These are phyloP conservation scores for Mucor velutinosus DNA, from an alignment of 371 early-diverging fungal species.

Conservation along the genomic window DNA sequence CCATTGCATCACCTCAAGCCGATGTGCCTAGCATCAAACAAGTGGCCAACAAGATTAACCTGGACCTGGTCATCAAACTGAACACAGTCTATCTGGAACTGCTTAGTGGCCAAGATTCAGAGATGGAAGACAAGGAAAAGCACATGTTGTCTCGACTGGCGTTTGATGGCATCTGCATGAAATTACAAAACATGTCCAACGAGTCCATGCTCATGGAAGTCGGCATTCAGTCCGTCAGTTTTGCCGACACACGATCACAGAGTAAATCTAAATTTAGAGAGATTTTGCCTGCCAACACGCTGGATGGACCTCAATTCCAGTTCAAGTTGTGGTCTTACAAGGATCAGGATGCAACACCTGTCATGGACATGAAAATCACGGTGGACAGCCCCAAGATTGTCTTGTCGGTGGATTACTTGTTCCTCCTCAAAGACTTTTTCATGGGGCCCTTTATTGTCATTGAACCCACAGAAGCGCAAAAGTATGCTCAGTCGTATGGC, in stretches of 20 bases:
- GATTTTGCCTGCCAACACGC: constrained; percentile 71
- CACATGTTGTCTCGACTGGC: constrained; percentile 55
- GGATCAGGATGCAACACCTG: constrained; percentile 9
- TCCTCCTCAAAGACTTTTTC: constrained; percentile 74
- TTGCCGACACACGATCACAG: constrained; percentile 79
- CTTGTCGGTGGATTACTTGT: constrained; percentile 81
- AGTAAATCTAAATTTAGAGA: constrained; percentile 81
- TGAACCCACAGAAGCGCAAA: constrained; percentile 44
- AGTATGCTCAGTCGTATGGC: constrained; percentile 41
- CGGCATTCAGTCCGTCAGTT: constrained; percentile 69
- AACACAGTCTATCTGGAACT: constrained; percentile 45
- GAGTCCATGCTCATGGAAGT: constrained; percentile 75
- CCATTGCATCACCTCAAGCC: not conserved
- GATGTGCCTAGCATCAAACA: not conserved
- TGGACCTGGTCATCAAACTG: constrained; percentile 29
- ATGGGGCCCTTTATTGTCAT: constrained; percentile 55
- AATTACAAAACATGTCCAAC: constrained; percentile 66
- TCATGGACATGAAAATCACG: constrained; percentile 64
- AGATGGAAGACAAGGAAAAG: constrained; percentile 11
- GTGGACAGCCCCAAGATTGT: constrained; percentile 84
- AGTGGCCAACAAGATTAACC: constrained; percentile 2
- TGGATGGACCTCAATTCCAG: constrained; percentile 74
- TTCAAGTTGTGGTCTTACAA: constrained; percentile 39
- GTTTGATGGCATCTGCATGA: constrained; percentile 58
- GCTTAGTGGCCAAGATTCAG: constrained; percentile 57